phyloP scores from a whole-genome alignment of 768 basidiomycete species.

The Tylopilus intermedius region DNA sequence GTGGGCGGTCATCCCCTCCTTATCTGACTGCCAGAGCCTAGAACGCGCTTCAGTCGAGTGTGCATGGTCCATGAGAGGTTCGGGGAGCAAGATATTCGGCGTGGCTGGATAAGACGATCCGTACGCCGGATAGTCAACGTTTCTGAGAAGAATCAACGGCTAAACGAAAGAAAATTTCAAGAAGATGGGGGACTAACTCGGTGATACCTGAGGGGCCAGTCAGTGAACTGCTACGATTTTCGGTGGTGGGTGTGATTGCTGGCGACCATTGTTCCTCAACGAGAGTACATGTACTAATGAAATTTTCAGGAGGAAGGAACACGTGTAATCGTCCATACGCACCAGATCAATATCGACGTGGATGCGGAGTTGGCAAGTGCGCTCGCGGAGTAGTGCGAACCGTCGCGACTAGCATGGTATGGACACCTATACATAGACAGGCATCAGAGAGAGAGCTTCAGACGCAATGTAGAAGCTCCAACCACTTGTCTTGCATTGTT shows the following conservation, averaged over 20 bases:
- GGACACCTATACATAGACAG: constrained; percentile 1
- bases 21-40: not conserved
- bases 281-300: not conserved
- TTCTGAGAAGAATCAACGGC: constrained; percentile 5
- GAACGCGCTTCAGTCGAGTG: not conserved
- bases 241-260: not conserved
- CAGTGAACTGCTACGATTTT: constrained; percentile 1
- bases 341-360: constrained; percentile 3
- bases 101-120: not conserved
- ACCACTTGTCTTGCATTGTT: constrained; percentile 14
- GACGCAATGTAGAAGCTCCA: not conserved
- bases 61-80: not conserved
- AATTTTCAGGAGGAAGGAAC: constrained; percentile 3
- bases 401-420: not conserved
- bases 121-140: not conserved
- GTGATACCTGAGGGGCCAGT: not conserved
- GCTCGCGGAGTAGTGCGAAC: not conserved
- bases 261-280: not conserved
- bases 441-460: not conserved
- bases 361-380: not conserved
- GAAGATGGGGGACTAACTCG: constrained; percentile 10
- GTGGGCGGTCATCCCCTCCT: not conserved
- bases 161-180: not conserved
- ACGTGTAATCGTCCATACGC: not conserved
- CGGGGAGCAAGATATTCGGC: not conserved